Base-by-base conservation (phyloP, 495 filamentous ascomycete species). In the Neurospora sp. region DNA sequence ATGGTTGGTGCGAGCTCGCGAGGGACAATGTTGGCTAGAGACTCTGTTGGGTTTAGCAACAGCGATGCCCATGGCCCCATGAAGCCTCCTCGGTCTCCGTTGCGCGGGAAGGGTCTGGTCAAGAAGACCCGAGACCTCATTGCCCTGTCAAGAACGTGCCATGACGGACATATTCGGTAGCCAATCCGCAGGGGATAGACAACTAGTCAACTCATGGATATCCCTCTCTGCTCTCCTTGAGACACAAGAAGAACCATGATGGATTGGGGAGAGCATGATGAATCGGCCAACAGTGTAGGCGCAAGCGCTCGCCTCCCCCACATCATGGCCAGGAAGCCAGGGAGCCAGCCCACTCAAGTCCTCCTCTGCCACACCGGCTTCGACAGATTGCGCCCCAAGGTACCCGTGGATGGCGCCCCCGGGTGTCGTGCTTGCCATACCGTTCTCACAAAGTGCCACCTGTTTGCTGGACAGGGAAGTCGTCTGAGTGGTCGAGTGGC, bases 1-100 rank as follows among this genome's bases (percentile, higher is more conserved):
- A 61, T 71, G 74, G 75, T 78, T 76, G 74, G 76, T 77, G 69
- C 40, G 53, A 71, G 73, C 59, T 48, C 38, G 31, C 46, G 39
- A 74, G 73, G 44, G 44, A 48, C 44, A 48, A 20, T 48, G 18
- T 48, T 48, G 44, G 41, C 16, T 44, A 7, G 9, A 46, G 20
- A 53, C 46, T 61, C 53, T 35, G 53, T 35, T 61, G 53, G 53
- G 53, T 35, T 31, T 61, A 61, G 53, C 53, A 35, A 35, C 53
- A 65, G 53, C 22, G 2, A 35, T 65, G 53, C 14, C 27, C 53
- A 65, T 65, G 20, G 20, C 6, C 14, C 27, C 53, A 65, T 65
- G 20, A 20, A 14, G 48, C 48, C 48, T 59, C 20, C 48, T 59
- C 27, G 53, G 53, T 65, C 53, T 65, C 53, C 27, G 53, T 9